Conservation (phyloP, 768 basidiomycete species). For the Trametes coccinea region DNA sequence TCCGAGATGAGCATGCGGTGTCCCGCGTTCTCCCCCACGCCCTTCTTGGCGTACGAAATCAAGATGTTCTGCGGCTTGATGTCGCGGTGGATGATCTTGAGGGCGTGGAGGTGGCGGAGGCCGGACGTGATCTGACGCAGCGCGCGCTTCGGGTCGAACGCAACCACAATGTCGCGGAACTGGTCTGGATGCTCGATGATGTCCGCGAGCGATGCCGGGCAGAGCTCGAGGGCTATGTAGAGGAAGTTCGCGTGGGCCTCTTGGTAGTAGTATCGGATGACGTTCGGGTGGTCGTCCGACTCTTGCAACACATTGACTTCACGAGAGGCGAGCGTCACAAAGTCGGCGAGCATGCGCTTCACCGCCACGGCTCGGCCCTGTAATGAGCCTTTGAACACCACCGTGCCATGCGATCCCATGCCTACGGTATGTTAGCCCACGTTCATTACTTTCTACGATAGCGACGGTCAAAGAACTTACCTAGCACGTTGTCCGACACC, state of each 20-base stretch:
- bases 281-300: conserved; percentile 97
- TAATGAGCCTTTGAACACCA: conserved; percentile 92
- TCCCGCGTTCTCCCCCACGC: conserved; percentile 44
- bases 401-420: conserved; percentile 94
- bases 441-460: background rate
- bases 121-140: conserved; percentile 86
- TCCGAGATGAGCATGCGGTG: conserved; percentile 93
- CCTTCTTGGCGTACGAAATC: conserved; percentile 68
- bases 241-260: conserved; percentile 92
- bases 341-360: conserved; percentile 92
- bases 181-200: conserved; percentile 79
- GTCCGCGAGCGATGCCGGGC: conserved; percentile 87
- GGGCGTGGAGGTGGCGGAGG: conserved; percentile 83
- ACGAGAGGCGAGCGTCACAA: conserved; percentile 89
- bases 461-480: conserved; percentile 40
- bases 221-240: conserved; percentile 96
- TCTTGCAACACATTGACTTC: conserved; percentile 96
- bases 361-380: conserved; percentile 98
- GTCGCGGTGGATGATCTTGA: conserved; percentile 97
- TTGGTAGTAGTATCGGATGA: conserved; percentile 98
- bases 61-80: conserved; percentile 99
- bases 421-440: conserved; percentile 46
- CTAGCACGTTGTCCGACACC: conserved; percentile 75
- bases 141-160: conserved; percentile 87
- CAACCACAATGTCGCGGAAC: conserved; percentile 72